Conservation (phyloP, 2,329 filamentous ascomycete species). For the Lasiodiplodia gonubiensis region DNA sequence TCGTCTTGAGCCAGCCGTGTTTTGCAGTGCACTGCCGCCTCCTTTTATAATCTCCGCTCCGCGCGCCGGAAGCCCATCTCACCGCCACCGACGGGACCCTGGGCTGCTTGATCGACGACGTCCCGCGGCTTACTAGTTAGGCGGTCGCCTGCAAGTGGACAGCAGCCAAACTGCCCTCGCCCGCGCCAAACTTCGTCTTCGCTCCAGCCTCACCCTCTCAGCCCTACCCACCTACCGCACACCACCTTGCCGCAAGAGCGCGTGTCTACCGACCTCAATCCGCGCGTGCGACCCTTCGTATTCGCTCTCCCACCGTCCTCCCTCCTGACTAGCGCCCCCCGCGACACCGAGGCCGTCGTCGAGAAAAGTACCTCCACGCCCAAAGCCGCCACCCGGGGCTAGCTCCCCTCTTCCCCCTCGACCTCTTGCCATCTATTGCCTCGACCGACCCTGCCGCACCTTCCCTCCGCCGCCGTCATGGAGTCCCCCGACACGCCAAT, state of each 20-base stretch:
- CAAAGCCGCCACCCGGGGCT: constrained; percentile 18
- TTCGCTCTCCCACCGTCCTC: constrained; percentile 1
- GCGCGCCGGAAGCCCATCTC: constrained; percentile 14
- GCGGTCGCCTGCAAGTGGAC: constrained; percentile 16
- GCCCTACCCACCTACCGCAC: background rate
- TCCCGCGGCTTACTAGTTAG: constrained; percentile 27
- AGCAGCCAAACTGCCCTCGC: background rate
- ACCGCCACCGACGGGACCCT: constrained; percentile 28
- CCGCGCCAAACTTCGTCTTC: background rate
- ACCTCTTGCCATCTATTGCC: constrained; percentile 5
- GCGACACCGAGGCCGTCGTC: background rate
- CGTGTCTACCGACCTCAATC: constrained; percentile 13
- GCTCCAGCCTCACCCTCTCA: constrained; percentile 11
- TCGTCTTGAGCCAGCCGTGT: constrained; percentile 13
- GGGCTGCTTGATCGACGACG: constrained; percentile 26
- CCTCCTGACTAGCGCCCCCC: constrained; percentile 10
- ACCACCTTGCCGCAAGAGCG: background rate
- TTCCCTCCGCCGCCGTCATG: constrained; percentile 31
- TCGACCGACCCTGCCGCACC: background rate
- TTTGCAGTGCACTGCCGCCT: constrained; percentile 24
- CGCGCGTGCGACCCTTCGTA: constrained; percentile 8
- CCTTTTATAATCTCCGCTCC: constrained; percentile 20
- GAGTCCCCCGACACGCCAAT: constrained; percentile 45
- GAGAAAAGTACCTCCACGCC: constrained; percentile 15
- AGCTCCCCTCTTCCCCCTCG: constrained; percentile 16